These are phyloP conservation scores for Eucalyptus cladocalyx DNA, from an alignment of 345 rosid species.

Conservation along the genomic window DNA sequence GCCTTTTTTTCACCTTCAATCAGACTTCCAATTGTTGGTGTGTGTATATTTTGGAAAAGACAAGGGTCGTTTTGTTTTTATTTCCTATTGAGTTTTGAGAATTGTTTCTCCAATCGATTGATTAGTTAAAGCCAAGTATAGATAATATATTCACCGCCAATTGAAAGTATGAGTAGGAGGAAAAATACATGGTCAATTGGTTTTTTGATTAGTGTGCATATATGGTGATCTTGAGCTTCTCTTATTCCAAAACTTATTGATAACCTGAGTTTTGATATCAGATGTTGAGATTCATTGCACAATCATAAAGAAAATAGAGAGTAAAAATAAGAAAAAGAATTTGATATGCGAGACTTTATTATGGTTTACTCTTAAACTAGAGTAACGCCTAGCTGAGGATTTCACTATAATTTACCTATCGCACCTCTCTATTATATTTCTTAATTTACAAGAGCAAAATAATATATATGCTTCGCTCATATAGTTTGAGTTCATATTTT, in stretches of 20 bases:
- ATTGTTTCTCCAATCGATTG: not conserved
- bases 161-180: not conserved
- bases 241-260: not conserved
- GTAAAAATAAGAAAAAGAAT: too few relatives aligned
- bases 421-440: rapidly evolving
- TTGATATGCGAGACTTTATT: too few relatives aligned
- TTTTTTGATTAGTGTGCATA: not conserved
- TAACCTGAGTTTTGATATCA: too few relatives aligned
- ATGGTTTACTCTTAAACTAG: too few relatives aligned
- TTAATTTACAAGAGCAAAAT: too few relatives aligned
- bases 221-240: not conserved
- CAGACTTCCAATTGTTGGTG: not conserved
- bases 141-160: not conserved
- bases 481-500: too few relatives aligned
- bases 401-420: too few relatives aligned
- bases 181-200: not conserved
- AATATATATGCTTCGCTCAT: too few relatives aligned
- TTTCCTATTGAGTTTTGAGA: not conserved
- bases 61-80: not conserved
- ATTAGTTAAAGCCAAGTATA: not conserved
- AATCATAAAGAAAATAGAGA: too few relatives aligned
- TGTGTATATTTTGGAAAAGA: not conserved
- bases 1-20: not conserved
- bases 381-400: rapidly evolving
- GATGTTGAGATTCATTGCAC: too few relatives aligned